A percentile compares a stretch with the other conserved stretches of the same genome.
Conservation (phyloP, 768 basidiomycete species). For the Leccinum fibrillosum region DNA sequence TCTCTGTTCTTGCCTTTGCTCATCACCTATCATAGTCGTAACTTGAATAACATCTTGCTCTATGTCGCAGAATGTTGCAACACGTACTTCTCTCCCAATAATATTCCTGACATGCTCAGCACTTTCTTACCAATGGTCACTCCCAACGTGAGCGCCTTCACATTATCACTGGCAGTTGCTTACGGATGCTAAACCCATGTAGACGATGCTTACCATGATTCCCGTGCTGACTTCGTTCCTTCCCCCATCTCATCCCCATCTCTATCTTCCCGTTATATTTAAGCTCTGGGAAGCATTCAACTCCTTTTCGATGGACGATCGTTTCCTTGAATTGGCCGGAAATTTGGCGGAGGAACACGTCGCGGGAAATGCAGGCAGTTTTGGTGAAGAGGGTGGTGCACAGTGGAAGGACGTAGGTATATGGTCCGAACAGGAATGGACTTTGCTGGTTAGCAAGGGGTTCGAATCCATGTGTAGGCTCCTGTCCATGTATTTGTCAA, state of each 20-base stretch:
- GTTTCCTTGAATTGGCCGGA: conserved; percentile 68
- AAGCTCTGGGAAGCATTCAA: conserved; percentile 79
- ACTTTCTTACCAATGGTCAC: conserved; percentile 71
- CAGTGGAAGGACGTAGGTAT: conserved; percentile 86
- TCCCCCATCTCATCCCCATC: conserved; percentile 60
- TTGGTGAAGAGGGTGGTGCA: conserved; percentile 53
- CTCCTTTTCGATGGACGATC: conserved; percentile 69
- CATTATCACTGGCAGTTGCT: background rate
- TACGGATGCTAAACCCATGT: conserved; percentile 6
- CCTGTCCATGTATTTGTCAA: background rate
- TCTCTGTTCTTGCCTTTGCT: background rate
- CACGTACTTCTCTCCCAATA: conserved; percentile 61
- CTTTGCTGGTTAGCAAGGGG: conserved; percentile 76
- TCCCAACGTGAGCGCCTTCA: conserved; percentile 51
- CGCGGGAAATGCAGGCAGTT: conserved; percentile 52
- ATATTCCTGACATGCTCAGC: conserved; percentile 68
- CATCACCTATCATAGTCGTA: conserved; percentile 40
- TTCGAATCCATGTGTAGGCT: conserved; percentile 70
- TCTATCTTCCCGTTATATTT: conserved; percentile 72
- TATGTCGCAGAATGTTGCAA: conserved; percentile 72
- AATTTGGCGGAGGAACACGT: conserved; percentile 72
- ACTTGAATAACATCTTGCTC: conserved; percentile 67
- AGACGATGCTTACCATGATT: conserved; percentile 70
- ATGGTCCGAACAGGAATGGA: conserved; percentile 83
- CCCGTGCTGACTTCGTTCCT: conserved; percentile 78